phyloP scores from a whole-genome alignment of 805 yeast genomes.

The Wickerhamomyces alni region DNA sequence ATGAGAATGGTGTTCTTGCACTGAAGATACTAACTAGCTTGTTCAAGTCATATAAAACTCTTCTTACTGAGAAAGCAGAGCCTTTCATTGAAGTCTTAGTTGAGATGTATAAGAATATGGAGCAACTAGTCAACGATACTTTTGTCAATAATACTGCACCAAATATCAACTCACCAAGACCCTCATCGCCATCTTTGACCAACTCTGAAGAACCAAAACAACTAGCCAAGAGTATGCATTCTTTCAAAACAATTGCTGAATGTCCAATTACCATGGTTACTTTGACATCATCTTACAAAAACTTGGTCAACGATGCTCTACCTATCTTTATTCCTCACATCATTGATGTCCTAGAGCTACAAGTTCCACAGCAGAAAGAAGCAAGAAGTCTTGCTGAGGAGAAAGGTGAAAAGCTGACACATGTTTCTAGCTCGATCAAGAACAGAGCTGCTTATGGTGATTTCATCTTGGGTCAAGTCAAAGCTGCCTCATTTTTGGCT shows the following conservation, averaged over 20 bases:
- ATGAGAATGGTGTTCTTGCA: slow-evolving; percentile 89
- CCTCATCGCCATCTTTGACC: slow-evolving; percentile 32
- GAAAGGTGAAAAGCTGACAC: slow-evolving; percentile 53
- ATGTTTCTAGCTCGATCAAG: slow-evolving; percentile 68
- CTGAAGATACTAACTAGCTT: slow-evolving; percentile 81
- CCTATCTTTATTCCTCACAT: slow-evolving; percentile 79
- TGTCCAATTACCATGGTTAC: slow-evolving; percentile 97
- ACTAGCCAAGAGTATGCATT: slow-evolving; percentile 61
- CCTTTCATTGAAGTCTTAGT: slow-evolving; percentile 74
- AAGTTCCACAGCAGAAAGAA: slow-evolving; percentile 74
- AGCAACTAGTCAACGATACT: slow-evolving; percentile 62
- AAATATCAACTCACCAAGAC: slow-evolving; percentile 29
- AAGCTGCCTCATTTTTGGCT: slow-evolving; percentile 92
- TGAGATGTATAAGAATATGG: slow-evolving; percentile 74
- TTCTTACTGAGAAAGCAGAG: slow-evolving; percentile 63
- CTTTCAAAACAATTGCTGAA: slow-evolving; percentile 90
- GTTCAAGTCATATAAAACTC: slow-evolving; percentile 76
- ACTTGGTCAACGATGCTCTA: slow-evolving; percentile 61
- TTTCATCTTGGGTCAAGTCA: slow-evolving; percentile 87
- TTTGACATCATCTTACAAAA: slow-evolving; percentile 80
- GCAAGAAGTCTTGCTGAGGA: slow-evolving; percentile 55
- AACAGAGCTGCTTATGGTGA: slow-evolving; percentile 82
- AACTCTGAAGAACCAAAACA: slow-evolving; percentile 38
- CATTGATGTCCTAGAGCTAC: slow-evolving; percentile 63
- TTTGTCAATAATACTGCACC: slow-evolving; percentile 38